phyloP scores from a whole-genome alignment of 306 rosid species.

The Fagus crenata region DNA sequence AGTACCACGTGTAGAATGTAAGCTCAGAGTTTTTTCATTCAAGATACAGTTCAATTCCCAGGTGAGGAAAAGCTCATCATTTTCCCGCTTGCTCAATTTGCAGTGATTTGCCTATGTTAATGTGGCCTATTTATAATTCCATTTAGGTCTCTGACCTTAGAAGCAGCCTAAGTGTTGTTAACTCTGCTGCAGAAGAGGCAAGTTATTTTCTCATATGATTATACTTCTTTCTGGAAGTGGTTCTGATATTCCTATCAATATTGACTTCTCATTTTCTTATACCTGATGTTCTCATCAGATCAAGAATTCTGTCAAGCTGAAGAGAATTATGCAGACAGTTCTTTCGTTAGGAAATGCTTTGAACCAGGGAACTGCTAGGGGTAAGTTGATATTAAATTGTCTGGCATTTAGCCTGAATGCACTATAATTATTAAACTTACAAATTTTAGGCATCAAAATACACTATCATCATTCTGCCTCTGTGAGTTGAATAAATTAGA shows the following conservation, averaged over 20 bases:
- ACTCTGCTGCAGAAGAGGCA: slow-evolving; percentile 84
- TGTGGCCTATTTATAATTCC: slow-evolving; percentile 26
- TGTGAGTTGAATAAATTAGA: neutral
- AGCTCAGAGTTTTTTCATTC: slow-evolving; percentile 84
- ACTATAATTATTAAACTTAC: slow-evolving; percentile 3
- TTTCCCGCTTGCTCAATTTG: slow-evolving; percentile 1
- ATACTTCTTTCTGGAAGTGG: slow-evolving; percentile 21
- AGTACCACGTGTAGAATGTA: slow-evolving; percentile 88
- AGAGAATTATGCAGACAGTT: slow-evolving; percentile 95
- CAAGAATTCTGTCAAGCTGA: slow-evolving; percentile 71
- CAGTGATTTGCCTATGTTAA: slow-evolving; percentile 24
- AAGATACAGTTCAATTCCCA: slow-evolving; percentile 81
- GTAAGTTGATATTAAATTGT: slow-evolving; percentile 50
- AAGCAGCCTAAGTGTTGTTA: slow-evolving; percentile 63
- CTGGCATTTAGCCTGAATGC: slow-evolving; percentile 24
- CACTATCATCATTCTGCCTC: neutral
- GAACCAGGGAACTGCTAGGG: slow-evolving; percentile 94
- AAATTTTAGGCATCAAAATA: neutral
- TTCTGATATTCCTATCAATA: neutral
- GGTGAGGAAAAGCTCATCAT: slow-evolving; percentile 44
- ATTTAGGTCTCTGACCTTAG: slow-evolving; percentile 82
- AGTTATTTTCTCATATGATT: slow-evolving; percentile 31
- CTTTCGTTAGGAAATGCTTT: slow-evolving; percentile 95
- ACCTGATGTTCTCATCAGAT: slow-evolving; percentile 54
- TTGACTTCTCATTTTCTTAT: slow-evolving; percentile 24